Evolutionary conservation across 192 early-diverging fungal species (phyloP), one percentile per base, ranked within the genome.

Genomic region (Linnemannia elongata): DNA sequence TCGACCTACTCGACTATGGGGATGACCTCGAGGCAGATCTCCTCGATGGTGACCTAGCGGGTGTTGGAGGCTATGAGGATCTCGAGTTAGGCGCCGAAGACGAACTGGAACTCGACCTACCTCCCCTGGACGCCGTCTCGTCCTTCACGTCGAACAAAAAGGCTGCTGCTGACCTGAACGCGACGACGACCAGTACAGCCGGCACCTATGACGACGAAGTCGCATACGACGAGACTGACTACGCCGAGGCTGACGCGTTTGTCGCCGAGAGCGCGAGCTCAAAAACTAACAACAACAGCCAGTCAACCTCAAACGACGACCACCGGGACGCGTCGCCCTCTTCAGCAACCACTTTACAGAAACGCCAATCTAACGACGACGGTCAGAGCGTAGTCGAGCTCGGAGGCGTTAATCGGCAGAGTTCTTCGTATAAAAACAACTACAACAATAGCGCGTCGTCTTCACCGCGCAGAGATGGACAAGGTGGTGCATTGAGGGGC

Each of bases 1-100:
- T 81, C 24, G 85, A 87, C 20, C 42, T 85, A 4, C 78, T 87
- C 60, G 85, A 87, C 39, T 87, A 87, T 38, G 85, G 79, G 52
- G 85, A 87, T 45, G 85, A 87, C 47, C 70, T 81, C n/a, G 85
- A 81, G 33, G 69, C 83, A 38, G 83, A 85, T 12, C 15, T 79
- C 35, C 80, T 76, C 36, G 79, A 70, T 60, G 30, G 42, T 7
- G 79, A 81, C 15, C 57, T 80, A 6, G 44, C 18, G 10, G 39
- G n/a, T 9, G 78, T 57, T 3, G 83, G 72, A n/a, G 39, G 24
- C 18, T 80, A 80, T 42, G 79, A 80, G 9, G 83, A 86, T 54
- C 80, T 80, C 24, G 78, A 86, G 41, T 63, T 86, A 7, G 79
- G 60, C 38, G 45, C 49, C 18, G 83, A 81, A 12, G 78, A 80